Conservation (phyloP, 768 basidiomycete genomes). For the Suillus hirtellus region DNA sequence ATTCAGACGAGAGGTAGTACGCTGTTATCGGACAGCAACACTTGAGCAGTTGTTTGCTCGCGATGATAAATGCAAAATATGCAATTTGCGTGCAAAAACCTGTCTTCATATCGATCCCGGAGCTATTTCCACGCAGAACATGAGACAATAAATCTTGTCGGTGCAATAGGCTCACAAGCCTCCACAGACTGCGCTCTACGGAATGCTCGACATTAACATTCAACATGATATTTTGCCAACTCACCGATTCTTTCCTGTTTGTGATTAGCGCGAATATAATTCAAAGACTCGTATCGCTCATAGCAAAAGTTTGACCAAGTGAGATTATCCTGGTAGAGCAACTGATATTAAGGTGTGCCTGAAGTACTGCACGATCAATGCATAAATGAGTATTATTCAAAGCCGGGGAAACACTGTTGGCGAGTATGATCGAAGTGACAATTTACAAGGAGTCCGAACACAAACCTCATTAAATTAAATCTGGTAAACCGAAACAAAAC, state of each 20-base stretch:
- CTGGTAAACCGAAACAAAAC: not conserved
- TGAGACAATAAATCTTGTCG: conserved; percentile 2
- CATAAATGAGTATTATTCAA: not conserved
- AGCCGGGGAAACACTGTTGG: not conserved
- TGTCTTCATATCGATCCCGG: conserved; percentile 59
- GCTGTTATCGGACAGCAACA: conserved; percentile 16
- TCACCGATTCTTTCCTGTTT: not conserved
- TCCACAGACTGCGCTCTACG: not conserved
- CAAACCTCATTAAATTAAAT: conserved; percentile 8
- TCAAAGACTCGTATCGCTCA: not conserved
- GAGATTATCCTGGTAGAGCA: not conserved
- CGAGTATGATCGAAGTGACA: not conserved
- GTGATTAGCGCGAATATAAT: not conserved
- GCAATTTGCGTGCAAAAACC: conserved; percentile 44
- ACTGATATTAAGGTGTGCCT: not conserved
- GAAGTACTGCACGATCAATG: not conserved
- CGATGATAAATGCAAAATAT: conserved; percentile 64
- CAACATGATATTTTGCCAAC: not conserved
- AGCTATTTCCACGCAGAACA: conserved; percentile 36
- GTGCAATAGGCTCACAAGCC: not conserved
- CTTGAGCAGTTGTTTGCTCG: conserved; percentile 60
- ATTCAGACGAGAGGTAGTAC: not conserved
- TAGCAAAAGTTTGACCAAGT: not conserved
- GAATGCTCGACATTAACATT: not conserved
- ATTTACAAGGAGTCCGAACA: not conserved